A percentile compares a stretch with the other conserved stretches of the same genome.
These are phyloP conservation scores for Ophioceras dolichostomum DNA, from an alignment of 2,329 filamentous ascomycete species.

Conservation along the genomic window DNA sequence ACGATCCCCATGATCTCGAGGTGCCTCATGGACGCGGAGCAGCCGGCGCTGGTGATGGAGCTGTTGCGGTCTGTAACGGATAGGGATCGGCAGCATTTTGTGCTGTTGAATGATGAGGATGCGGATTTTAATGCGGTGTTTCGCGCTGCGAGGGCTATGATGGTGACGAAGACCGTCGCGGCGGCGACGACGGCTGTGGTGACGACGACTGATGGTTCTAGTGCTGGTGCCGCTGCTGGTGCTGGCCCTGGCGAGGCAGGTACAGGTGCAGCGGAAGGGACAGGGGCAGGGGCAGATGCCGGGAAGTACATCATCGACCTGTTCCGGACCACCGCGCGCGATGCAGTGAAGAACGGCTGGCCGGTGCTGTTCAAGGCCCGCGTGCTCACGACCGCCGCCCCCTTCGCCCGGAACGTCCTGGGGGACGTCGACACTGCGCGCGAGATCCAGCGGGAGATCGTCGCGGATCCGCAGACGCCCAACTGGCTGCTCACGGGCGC, in stretches of 20 bases:
- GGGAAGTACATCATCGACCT: slow-evolving; percentile 1
- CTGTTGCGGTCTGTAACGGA: background rate
- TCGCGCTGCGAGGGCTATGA: background rate
- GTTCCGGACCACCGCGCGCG: background rate
- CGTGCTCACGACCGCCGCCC: background rate
- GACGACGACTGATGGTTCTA: too few relatives aligned
- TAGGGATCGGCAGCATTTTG: background rate
- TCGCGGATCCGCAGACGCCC: background rate
- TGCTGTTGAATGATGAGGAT: background rate
- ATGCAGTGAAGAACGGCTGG: too few relatives aligned
- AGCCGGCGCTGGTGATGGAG: background rate
- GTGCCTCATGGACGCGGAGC: background rate
- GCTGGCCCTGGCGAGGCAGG: too few relatives aligned
- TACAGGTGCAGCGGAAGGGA: too few relatives aligned
- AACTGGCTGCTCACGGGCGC: background rate
- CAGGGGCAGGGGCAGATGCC: background rate
- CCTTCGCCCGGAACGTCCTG: background rate
- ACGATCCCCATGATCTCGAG: background rate
- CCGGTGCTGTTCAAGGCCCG: background rate
- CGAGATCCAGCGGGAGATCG: background rate
- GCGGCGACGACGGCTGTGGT: too few relatives aligned
- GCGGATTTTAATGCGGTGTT: background rate
- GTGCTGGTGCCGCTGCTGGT: too few relatives aligned
- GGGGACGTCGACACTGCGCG: background rate
- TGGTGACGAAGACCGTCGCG: too few relatives aligned